Evolutionary conservation across 768 basidiomycete genomes (phyloP).

Genomic region (Asterophora lycoperdoides): DNA sequence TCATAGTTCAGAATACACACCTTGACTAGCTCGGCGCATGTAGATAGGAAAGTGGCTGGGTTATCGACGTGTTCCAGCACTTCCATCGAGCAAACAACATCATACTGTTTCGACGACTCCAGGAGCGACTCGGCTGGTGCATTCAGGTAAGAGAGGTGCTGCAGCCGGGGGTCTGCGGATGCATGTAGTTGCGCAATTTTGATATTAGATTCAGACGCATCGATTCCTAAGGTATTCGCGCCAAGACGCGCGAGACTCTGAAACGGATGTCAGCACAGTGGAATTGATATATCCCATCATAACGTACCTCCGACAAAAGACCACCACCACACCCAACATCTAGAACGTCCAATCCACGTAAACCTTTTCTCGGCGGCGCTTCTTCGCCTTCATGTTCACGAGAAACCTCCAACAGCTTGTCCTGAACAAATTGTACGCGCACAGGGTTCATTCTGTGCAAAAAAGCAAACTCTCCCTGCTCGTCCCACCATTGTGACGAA

Average conservation of each 20-base stretch:
- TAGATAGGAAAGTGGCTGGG: conserved; percentile 75
- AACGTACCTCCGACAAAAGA: conserved; percentile 76
- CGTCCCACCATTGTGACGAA: conserved; percentile 87
- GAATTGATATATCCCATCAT: no score
- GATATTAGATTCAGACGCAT: conserved; percentile 87
- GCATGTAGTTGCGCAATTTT: conserved; percentile 82
- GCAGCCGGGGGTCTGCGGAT: conserved; percentile 63
- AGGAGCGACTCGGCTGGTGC: conserved; percentile 73
- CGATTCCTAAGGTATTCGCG: conserved; percentile 85
- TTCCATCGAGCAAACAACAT: conserved; percentile 96
- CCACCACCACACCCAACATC: conserved; percentile 98
- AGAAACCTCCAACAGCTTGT: conserved; percentile 65
- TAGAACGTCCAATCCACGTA: conserved; percentile 69
- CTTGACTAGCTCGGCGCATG: conserved; percentile 83
- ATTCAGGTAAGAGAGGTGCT: conserved; percentile 54
- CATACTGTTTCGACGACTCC: conserved; percentile 62
- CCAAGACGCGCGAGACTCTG: conserved; percentile 88
- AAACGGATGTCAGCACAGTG: background rate
- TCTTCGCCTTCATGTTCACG: conserved; percentile 46
- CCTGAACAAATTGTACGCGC: conserved; percentile 75
- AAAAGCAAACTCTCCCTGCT: conserved; percentile 82
- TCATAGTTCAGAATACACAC: conserved; percentile 35
- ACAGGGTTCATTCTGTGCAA: conserved; percentile 95
- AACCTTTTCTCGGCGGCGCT: conserved; percentile 29
- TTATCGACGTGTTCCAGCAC: conserved; percentile 97